phyloP scores from a whole-genome alignment of 2,329 filamentous ascomycete species.

The Lecanicillium sp. region DNA sequence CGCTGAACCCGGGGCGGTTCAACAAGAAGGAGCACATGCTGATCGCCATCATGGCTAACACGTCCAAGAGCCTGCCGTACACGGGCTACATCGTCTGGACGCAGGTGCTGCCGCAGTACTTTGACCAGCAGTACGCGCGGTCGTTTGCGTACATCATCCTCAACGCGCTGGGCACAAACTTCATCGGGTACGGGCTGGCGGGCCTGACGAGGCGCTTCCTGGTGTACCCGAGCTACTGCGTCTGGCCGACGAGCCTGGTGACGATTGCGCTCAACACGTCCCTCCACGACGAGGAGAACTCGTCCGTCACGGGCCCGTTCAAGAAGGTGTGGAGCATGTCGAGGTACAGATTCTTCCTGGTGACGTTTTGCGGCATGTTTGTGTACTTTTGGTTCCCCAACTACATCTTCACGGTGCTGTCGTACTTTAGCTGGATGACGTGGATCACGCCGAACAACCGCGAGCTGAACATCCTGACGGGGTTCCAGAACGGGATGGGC shows the following conservation, averaged over 20 bases:
- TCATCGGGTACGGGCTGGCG: constrained; percentile 42
- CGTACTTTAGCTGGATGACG: constrained; percentile 38
- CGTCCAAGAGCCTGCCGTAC: constrained; percentile 34
- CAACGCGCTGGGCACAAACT: constrained; percentile 39
- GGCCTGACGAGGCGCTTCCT: constrained; percentile 36
- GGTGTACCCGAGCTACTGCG: constrained; percentile 36
- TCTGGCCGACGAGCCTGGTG: constrained; percentile 43
- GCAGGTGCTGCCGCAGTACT: constrained; percentile 36
- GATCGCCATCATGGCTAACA: constrained; percentile 49
- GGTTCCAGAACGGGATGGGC: constrained; percentile 26
- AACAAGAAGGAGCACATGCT: too few relatives aligned
- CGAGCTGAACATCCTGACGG: constrained; percentile 22
- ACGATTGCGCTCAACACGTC: constrained; percentile 37
- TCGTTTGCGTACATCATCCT: constrained; percentile 38
- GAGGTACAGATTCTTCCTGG: constrained; percentile 35
- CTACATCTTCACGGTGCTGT: constrained; percentile 37
- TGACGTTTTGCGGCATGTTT: constrained; percentile 35
- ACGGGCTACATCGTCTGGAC: constrained; percentile 38
- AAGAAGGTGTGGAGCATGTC: constrained; percentile 28
- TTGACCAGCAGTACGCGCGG: constrained; percentile 36
- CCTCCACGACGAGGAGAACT: constrained; percentile 29
- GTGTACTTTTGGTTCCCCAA: constrained; percentile 44
- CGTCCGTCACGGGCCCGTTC: constrained; percentile 24
- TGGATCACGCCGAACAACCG: constrained; percentile 36
- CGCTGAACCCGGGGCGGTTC: constrained; percentile 40